These are phyloP conservation scores for Megacollybia platyphylla DNA, from an alignment of 1,284 basidiomycete species.

Conservation along the genomic window DNA sequence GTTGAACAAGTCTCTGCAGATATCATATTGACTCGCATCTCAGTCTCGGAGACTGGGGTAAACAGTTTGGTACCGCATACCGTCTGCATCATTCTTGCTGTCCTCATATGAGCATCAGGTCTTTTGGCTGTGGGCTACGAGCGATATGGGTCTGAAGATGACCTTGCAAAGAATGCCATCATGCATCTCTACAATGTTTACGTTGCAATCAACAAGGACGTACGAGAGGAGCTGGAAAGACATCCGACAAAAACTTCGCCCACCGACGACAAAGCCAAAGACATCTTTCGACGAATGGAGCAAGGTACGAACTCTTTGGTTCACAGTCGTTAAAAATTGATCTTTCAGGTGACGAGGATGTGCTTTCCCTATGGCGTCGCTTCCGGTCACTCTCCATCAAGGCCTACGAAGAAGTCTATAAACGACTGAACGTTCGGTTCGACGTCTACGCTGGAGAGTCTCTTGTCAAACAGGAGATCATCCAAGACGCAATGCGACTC, in stretches of 20 bases:
- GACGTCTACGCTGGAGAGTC: conserved; percentile 95
- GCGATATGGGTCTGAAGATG: conserved; percentile 80
- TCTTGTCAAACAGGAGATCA: conserved; percentile 70
- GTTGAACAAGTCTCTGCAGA: background rate
- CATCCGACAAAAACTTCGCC: conserved; percentile 71
- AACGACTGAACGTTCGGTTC: conserved; percentile 83
- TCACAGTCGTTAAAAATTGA: background rate
- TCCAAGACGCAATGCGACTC: conserved; percentile 55
- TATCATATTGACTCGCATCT: background rate
- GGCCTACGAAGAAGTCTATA: conserved; percentile 88
- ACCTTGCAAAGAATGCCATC: conserved; percentile 82
- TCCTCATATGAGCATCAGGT: conserved; percentile 40
- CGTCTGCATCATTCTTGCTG: background rate
- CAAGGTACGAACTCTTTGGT: conserved; percentile 2
- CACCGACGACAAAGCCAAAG: conserved; percentile 96
- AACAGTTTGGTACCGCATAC: conserved; percentile 44
- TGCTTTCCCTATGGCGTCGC: conserved; percentile 81
- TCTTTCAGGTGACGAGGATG: conserved; percentile 55
- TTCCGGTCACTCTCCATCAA: conserved; percentile 91
- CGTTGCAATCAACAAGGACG: conserved; percentile 87
- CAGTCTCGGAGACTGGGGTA: conserved; percentile 82
- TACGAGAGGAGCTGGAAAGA: conserved; percentile 48
- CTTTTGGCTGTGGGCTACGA: conserved; percentile 89
- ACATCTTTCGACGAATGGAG: conserved; percentile 24
- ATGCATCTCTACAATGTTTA: conserved; percentile 94